phyloP scores from a whole-genome alignment of 2,329 filamentous ascomycete genomes.

The Fusarium sp. region DNA sequence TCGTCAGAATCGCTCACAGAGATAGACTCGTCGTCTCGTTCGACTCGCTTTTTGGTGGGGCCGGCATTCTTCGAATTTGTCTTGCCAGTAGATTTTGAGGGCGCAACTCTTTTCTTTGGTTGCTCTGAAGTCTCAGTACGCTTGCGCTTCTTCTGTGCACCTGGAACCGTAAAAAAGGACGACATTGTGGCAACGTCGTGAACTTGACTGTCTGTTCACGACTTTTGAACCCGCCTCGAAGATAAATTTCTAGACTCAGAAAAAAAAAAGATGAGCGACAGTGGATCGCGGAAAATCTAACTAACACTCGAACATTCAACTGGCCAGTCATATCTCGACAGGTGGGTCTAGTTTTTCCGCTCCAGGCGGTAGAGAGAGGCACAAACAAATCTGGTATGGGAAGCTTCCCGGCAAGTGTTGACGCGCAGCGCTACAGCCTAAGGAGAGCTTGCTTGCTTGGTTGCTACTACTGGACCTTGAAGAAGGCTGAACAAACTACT shows the following conservation, averaged over 20 bases:
- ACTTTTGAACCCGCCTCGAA: conserved; percentile 45
- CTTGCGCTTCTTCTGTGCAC: conserved; percentile 91
- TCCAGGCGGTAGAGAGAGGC: conserved; percentile 48
- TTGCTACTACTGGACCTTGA: conserved; percentile 39
- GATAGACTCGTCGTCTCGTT: conserved; percentile 76
- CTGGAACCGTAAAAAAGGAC: conserved; percentile 93
- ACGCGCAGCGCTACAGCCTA: conserved; percentile 55
- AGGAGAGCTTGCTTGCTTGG: conserved; percentile 43
- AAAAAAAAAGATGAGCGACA: conserved; percentile 56
- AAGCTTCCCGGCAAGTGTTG: conserved; percentile 44
- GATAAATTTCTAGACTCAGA: conserved; percentile 44
- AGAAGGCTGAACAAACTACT: conserved; percentile 38
- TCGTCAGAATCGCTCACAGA: conserved; percentile 84
- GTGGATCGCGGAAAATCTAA: conserved; percentile 42
- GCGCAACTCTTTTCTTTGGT: conserved; percentile 69
- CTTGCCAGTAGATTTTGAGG: conserved; percentile 57
- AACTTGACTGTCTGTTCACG: conserved; percentile 42
- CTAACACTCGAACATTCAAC: background rate
- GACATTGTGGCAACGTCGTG: conserved; percentile 71
- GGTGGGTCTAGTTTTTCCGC: conserved; percentile 48
- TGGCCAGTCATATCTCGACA: conserved; percentile 39
- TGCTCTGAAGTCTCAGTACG: conserved; percentile 65
- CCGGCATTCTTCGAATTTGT: conserved; percentile 53
- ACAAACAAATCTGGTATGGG: conserved; percentile 39
- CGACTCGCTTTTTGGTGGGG: conserved; percentile 58